Conservation (phyloP, 2,329 filamentous ascomycete species). For the Fusarium oligoseptatum region DNA sequence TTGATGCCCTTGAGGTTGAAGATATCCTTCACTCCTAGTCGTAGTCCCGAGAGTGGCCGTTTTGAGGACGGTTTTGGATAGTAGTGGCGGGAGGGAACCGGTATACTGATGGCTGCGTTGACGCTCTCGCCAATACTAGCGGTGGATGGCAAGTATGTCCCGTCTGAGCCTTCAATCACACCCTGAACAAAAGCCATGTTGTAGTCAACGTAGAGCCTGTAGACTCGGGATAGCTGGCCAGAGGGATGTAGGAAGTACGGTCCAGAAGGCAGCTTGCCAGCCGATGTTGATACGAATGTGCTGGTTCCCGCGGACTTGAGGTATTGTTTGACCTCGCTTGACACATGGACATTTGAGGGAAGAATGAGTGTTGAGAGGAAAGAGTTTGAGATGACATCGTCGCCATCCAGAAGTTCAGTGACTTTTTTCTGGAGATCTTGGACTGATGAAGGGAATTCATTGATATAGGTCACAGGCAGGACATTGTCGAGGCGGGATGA, state of each 20-base stretch:
- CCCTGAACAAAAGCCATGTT: background rate
- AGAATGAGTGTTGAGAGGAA: background rate
- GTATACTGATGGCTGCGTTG: background rate
- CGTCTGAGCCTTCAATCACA: background rate
- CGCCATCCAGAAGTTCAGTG: background rate
- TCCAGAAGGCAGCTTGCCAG: background rate
- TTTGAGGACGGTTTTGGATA: background rate
- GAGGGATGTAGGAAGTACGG: background rate
- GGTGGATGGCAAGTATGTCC: background rate
- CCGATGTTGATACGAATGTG: background rate
- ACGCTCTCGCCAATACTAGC: background rate
- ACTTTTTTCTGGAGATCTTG: background rate
- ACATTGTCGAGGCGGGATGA: background rate
- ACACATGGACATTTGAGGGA: background rate
- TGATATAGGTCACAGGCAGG: background rate
- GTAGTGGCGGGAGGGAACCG: background rate
- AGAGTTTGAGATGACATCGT: constrained; percentile 1
- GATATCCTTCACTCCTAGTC: constrained; percentile 23
- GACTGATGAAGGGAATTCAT: background rate
- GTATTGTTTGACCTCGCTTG: background rate
- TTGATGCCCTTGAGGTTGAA: constrained; percentile 16
- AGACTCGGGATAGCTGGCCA: background rate
- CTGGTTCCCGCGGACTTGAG: background rate
- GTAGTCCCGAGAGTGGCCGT: background rate
- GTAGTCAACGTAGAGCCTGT: background rate